Evolutionary conservation across 148 eudicot genomes (phyloP).

Genomic region (Chenopodium formosanum): DNA sequence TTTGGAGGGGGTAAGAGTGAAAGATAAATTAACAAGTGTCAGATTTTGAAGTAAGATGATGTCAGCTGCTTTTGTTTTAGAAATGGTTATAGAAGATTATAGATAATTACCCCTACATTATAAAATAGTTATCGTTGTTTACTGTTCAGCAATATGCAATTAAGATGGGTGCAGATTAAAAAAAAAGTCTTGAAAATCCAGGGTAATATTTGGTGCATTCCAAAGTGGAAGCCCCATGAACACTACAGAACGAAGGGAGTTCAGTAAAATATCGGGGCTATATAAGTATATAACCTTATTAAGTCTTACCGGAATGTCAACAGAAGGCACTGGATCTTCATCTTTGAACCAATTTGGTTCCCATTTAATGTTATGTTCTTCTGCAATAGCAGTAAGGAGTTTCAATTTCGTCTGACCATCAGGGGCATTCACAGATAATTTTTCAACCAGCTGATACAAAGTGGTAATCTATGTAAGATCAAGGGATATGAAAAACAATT

Average conservation of each 20-base stretch:
- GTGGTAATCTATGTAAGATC: slow-evolving; percentile 12
- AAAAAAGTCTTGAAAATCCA: not conserved
- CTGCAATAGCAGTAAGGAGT: slow-evolving; percentile 77
- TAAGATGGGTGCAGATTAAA: too few relatives aligned
- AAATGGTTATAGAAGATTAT: too few relatives aligned
- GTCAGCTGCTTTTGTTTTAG: too few relatives aligned
- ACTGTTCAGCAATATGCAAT: not conserved
- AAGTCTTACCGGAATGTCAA: slow-evolving; percentile 53
- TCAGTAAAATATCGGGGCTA: not conserved
- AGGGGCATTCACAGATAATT: slow-evolving; percentile 80
- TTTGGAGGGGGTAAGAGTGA: too few relatives aligned
- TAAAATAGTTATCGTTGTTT: too few relatives aligned
- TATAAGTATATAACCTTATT: not conserved
- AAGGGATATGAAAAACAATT: not conserved
- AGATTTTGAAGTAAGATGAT: too few relatives aligned
- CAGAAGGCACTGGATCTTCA: slow-evolving; percentile 47
- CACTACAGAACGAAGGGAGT: not conserved
- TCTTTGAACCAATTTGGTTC: slow-evolving; percentile 69
- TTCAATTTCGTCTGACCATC: slow-evolving; percentile 82
- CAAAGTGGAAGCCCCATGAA: not conserved
- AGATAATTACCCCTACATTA: too few relatives aligned
- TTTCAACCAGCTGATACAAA: slow-evolving; percentile 77
- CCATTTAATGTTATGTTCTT: slow-evolving; percentile 83
- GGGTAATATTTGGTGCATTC: not conserved
- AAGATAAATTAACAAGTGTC: too few relatives aligned